A percentile compares a stretch with the other conserved stretches of the same genome.
phyloP scores from a whole-genome alignment of 2,329 filamentous ascomycete species.

The Ceratocystiopsis sp. region DNA sequence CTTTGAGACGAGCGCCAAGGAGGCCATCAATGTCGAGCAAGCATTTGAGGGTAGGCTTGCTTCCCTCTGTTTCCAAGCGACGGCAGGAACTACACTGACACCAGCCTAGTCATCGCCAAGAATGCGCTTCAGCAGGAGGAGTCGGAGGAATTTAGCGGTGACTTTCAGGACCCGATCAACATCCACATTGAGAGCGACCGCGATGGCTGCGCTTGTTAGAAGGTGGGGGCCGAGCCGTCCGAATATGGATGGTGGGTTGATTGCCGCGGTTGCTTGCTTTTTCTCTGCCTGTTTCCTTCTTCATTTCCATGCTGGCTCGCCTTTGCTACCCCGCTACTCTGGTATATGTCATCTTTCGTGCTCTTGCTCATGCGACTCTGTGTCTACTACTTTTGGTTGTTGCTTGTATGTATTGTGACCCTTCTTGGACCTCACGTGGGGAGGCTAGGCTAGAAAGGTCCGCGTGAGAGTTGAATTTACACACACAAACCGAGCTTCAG shows the following conservation, averaged over 20 bases:
- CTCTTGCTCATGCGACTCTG: neutral
- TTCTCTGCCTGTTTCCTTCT: neutral
- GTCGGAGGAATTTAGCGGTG: slow-evolving; percentile 90
- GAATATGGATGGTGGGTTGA: too few species aligned
- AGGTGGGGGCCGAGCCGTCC: too few species aligned
- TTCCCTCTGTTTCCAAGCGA: neutral
- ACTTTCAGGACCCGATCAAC: slow-evolving; percentile 96
- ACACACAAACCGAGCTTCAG: too few species aligned
- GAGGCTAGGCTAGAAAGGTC: too few species aligned
- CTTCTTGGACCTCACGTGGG: too few species aligned
- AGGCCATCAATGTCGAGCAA: slow-evolving; percentile 93
- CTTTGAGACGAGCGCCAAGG: slow-evolving; percentile 98
- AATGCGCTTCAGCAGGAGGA: slow-evolving; percentile 95
- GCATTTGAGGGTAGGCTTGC: slow-evolving; percentile 43
- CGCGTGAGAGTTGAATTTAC: too few species aligned
- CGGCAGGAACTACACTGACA: slow-evolving; percentile 1
- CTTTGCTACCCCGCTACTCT: neutral
- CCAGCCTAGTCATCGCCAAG: slow-evolving; percentile 67
- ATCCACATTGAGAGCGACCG: slow-evolving; percentile 91
- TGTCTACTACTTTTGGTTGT: neutral
- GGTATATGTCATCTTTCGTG: neutral
- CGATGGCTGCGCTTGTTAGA: slow-evolving; percentile 77
- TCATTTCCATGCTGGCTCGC: neutral
- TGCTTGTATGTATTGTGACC: neutral
- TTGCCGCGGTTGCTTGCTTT: neutral